Percentiles rank a stretch among this genome's conserved stretches.
Conservation (phyloP, 225 moss, liverwort and hornwort species). For the Marchantia polymorpha region DNA sequence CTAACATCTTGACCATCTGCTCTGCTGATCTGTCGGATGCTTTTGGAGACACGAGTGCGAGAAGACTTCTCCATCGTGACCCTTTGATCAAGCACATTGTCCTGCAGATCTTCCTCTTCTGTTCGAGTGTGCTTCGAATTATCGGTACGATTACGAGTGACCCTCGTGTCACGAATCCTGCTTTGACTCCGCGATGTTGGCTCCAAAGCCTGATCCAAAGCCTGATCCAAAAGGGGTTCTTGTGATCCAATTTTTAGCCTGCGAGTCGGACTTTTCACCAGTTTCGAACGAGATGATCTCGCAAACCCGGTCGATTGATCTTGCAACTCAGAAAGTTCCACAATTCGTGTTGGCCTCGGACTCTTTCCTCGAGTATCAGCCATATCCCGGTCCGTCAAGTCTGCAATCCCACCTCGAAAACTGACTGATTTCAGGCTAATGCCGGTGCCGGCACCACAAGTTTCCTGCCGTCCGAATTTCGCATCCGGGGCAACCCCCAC, state of each 20-base stretch:
- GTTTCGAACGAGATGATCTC: constrained; percentile 13
- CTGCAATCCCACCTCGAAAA: neutral
- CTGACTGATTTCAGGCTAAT: neutral
- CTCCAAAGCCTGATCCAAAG: constrained; percentile 3
- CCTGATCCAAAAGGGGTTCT: constrained; percentile 7
- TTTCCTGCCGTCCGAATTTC: constrained; percentile 9
- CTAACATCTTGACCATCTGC: constrained; percentile 15
- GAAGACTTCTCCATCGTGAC: constrained; percentile 31
- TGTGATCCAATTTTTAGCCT: constrained; percentile 10
- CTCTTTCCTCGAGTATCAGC: constrained; percentile 20
- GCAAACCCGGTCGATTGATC: neutral
- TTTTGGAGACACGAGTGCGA: constrained; percentile 21
- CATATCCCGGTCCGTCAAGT: neutral
- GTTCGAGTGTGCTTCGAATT: constrained; percentile 20
- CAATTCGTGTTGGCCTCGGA: constrained; percentile 14
- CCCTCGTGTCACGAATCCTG: constrained; percentile 10
- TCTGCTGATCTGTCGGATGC: constrained; percentile 11
- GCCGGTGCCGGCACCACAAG: constrained; percentile 9
- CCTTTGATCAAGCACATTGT: constrained; percentile 37
- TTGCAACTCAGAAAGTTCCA: constrained; percentile 14
- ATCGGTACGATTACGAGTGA: constrained; percentile 15
- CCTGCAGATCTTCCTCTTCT: constrained; percentile 42
- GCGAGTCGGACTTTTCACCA: constrained; percentile 25
- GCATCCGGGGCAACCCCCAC: neutral
- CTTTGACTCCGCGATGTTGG: constrained; percentile 11